Evolutionary conservation across 2,329 filamentous ascomycete species (phyloP).

Genomic region (Boeremia exigua): DNA sequence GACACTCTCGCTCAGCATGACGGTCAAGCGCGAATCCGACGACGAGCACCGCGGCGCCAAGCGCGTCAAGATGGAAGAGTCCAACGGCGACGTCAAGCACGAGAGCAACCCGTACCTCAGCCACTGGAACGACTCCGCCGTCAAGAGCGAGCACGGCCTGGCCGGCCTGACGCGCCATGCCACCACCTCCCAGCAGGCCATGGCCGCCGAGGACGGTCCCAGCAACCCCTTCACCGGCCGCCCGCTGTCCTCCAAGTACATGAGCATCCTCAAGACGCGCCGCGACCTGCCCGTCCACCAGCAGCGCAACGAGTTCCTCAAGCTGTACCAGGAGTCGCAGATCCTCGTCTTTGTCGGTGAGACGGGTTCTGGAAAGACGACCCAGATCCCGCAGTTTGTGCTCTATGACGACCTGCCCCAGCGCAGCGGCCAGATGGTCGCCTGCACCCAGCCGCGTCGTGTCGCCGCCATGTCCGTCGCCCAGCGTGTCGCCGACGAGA

Average conservation of each 20-base stretch:
- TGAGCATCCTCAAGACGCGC: conserved; percentile 83
- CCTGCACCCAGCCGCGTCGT: conserved; percentile 96
- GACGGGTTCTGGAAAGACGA: conserved; percentile 99
- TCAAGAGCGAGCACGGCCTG: conserved; percentile 51
- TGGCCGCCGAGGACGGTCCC: conserved; percentile 77
- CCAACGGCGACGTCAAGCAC: conserved; percentile 37
- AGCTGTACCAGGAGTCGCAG: conserved; percentile 90
- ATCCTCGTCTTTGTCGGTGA: conserved; percentile 99
- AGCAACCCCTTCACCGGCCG: conserved; percentile 84
- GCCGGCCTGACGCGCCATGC: conserved; percentile 75
- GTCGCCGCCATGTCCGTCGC: conserved; percentile 98
- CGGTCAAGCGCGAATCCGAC: conserved; percentile 61
- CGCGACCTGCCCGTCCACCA: conserved; percentile 89
- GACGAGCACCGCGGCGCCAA: conserved; percentile 59
- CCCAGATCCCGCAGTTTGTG: conserved; percentile 98
- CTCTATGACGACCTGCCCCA: conserved; percentile 96
- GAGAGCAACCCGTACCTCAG: conserved; percentile 85
- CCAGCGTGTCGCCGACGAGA: conserved; percentile 94
- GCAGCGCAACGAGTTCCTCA: conserved; percentile 91
- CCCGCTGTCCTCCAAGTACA: conserved; percentile 81
- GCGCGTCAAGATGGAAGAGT: conserved; percentile 52
- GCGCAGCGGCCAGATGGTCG: conserved; percentile 83
- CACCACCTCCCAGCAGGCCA: conserved; percentile 78
- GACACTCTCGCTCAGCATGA: conserved; percentile 50
- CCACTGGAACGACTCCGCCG: conserved; percentile 73